These are phyloP conservation scores for Aschersonia sp. DNA, from an alignment of 2,329 filamentous ascomycete species.

Conservation along the genomic window DNA sequence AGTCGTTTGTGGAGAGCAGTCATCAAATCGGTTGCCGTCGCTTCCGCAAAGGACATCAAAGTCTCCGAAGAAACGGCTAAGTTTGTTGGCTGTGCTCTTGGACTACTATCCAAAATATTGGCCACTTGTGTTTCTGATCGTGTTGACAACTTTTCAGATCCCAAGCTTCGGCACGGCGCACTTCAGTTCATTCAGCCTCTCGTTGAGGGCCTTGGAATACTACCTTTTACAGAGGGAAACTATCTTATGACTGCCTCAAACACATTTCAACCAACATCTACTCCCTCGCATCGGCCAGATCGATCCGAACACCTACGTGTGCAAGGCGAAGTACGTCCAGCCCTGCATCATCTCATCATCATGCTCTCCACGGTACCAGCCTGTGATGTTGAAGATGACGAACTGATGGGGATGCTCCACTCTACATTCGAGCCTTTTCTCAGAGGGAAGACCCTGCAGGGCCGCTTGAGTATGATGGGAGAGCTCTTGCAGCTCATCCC, in stretches of 20 bases:
- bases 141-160: constrained; percentile 12
- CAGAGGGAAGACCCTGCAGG: constrained; percentile 27
- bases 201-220: constrained; percentile 35
- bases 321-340: constrained; percentile 33
- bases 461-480: constrained; percentile 28
- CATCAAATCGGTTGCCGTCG: constrained; percentile 47
- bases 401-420: constrained; percentile 29
- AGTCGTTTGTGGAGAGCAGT: constrained; percentile 46
- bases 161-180: constrained; percentile 40
- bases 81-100: constrained; percentile 60
- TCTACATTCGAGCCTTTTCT: constrained; percentile 45
- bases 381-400: constrained; percentile 31
- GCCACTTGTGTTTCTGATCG: neutral
- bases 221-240: constrained; percentile 50
- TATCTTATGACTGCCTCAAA: constrained; percentile 35
- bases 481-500: constrained; percentile 37
- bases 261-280: constrained; percentile 46
- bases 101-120: constrained; percentile 46
- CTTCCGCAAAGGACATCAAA: constrained; percentile 76
- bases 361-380: constrained; percentile 39
- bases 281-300: constrained; percentile 47
- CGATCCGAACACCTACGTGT: constrained; percentile 33
- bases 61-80: constrained; percentile 70
- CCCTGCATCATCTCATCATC: constrained; percentile 51
- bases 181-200: constrained; percentile 34